These are phyloP conservation scores for Elymus sibiricus DNA, from an alignment of 176 grass and related monocot genomes.

Conservation along the genomic window DNA sequence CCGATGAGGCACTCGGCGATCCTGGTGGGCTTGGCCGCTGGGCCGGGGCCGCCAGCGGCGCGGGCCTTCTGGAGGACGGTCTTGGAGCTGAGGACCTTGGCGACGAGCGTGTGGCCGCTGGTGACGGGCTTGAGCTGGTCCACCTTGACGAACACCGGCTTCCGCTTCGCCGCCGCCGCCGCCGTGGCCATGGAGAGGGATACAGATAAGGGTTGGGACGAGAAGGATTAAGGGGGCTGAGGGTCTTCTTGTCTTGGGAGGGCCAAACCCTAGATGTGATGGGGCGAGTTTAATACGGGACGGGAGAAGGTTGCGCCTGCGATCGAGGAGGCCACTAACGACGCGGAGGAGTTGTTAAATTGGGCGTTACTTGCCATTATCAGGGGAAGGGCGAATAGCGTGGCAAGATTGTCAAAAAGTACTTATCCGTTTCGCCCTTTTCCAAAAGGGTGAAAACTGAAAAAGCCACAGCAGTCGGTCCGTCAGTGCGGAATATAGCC, in stretches of 20 bases:
- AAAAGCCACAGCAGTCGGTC: neutral
- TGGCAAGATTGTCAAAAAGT: neutral
- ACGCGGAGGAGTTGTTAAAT: constrained; percentile 32
- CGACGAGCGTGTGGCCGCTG: constrained; percentile 63
- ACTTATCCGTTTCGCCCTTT: constrained; percentile 3
- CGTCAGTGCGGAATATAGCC: constrained; percentile 14
- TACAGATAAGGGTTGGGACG: neutral
- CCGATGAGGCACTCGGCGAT: constrained; percentile 85
- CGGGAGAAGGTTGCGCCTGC: neutral
- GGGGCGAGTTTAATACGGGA: neutral
- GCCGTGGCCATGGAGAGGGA: constrained; percentile 35
- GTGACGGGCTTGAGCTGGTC: constrained; percentile 74
- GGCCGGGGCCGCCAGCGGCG: constrained; percentile 21
- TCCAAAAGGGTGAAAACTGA: neutral
- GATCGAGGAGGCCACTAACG: constrained; percentile 37
- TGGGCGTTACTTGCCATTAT: neutral
- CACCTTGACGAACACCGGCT: constrained; percentile 74
- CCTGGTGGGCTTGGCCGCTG: constrained; percentile 37
- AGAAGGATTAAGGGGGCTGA: neutral
- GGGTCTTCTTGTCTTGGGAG: neutral
- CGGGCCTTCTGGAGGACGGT: constrained; percentile 67
- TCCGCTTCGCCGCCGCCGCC: constrained; percentile 49
- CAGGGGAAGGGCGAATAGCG: neutral
- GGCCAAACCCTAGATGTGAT: constrained; percentile 35
- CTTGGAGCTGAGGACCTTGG: constrained; percentile 66